These are phyloP conservation scores for Saturnispora sanitii DNA, from an alignment of 805 yeast species.

Conservation along the genomic window DNA sequence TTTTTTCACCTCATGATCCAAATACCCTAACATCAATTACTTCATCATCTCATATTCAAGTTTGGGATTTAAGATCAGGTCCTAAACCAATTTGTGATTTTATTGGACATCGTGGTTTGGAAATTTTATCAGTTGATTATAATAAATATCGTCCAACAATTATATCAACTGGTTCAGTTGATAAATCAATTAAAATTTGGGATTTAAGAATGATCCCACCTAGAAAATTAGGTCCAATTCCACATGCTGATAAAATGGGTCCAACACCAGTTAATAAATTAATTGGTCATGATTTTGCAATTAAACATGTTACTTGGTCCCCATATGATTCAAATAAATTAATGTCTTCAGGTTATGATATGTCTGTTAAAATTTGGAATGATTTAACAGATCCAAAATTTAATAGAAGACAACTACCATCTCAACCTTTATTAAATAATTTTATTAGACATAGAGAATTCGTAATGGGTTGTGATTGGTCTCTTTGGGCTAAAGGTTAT, in stretches of 20 bases:
- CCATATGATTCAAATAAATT: conserved; percentile 72
- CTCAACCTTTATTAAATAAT: conserved; percentile 43
- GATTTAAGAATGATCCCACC: conserved; percentile 61
- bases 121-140: conserved; percentile 75
- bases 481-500: conserved; percentile 95
- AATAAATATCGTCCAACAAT: conserved; percentile 77
- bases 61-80: conserved; percentile 76
- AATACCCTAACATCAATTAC: conserved; percentile 57
- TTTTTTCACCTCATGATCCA: conserved; percentile 80
- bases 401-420: conserved; percentile 35
- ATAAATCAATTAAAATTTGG: conserved; percentile 76
- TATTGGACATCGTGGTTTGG: conserved; percentile 72
- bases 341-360: conserved; percentile 77
- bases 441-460: conserved; percentile 76
- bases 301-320: conserved; percentile 76
- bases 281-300: conserved; percentile 83
- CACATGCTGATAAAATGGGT: conserved; percentile 29
- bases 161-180: conserved; percentile 88
- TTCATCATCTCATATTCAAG: conserved; percentile 62
- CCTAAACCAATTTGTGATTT: conserved; percentile 50
- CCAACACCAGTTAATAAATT: conserved; percentile 70
- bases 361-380: conserved; percentile 83
- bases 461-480: conserved; percentile 90
- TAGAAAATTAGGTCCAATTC: neutral
- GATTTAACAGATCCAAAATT: conserved; percentile 58